phyloP scores from a whole-genome alignment of 1,139 yeast genomes.

The Keqinozyma sinolaborantium region DNA sequence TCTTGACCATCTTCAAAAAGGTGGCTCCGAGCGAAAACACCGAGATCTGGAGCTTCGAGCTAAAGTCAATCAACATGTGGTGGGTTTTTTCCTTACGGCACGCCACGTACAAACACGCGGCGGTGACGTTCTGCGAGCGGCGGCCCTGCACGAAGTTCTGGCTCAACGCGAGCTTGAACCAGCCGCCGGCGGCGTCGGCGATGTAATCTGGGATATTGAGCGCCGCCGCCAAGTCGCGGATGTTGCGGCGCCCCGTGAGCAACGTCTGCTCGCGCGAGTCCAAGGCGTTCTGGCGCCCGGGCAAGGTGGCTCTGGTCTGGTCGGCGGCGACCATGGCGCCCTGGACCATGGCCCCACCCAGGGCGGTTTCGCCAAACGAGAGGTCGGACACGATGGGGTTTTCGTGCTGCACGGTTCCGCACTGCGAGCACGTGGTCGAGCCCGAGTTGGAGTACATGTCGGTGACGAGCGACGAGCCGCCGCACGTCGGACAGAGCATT shows the following conservation, averaged over 20 bases:
- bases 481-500: constrained; percentile 6
- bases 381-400: constrained; percentile 95
- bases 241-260: constrained; percentile 73
- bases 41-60: constrained; percentile 82
- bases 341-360: constrained; percentile 94
- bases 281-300: constrained; percentile 64
- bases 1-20: constrained; percentile 83
- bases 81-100: constrained; percentile 89
- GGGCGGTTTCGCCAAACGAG: constrained; percentile 85
- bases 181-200: constrained; percentile 80
- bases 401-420: constrained; percentile 89
- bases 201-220: constrained; percentile 79
- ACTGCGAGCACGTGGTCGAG: constrained; percentile 71
- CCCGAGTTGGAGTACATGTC: constrained; percentile 56
- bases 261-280: constrained; percentile 88
- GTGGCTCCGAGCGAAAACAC: constrained; percentile 96
- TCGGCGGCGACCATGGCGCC: constrained; percentile 92
- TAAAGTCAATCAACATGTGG: constrained; percentile 94
- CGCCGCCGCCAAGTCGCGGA: constrained; percentile 75
- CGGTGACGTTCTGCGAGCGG: constrained; percentile 88
- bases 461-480: constrained; percentile 25
- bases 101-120: constrained; percentile 91
- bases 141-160: constrained; percentile 94
- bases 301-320: constrained; percentile 71
- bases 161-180: constrained; percentile 84